Evolutionary conservation across 2,329 filamentous ascomycete genomes (phyloP), one percentile per base, ranked within the genome.

Genomic region (Xylariales sp.): DNA sequence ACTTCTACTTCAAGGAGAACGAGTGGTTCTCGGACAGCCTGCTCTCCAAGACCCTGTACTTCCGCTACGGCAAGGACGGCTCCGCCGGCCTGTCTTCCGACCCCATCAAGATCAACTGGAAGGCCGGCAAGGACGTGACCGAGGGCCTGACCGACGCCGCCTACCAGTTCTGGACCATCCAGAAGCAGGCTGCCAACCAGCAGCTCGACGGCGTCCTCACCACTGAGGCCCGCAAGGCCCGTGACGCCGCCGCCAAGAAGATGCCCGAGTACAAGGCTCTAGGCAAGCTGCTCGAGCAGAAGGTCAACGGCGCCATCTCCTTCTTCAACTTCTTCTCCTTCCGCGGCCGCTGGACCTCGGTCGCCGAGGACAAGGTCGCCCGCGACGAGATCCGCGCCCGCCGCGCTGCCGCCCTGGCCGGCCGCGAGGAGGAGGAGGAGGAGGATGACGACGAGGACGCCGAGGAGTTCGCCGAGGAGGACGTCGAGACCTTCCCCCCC

Each of bases 321-420:
- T 86, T 87, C 67, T 87, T 87, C 57, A 75, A 77, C 35, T 83
- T 81, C 70, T 88, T 88, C 57, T 79, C 74, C 11, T 87, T 78
- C 60, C 74, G 64, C 48, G 79, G 69, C 47, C 62, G 72, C 38
- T 77, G 73, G 52, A 67, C 85, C 43, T 74, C 68, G 31, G 77
- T 75, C 2, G 76, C 81, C 52, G 77, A 85, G 64, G 77, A 71
- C 29, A 66, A 63, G 48, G 64, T 69, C 44, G 78, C 76, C 19
- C 64, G 65, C 52, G 58, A 55, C 21, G 60, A 62, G 40, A 52
- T 55, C 18, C 44, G 40, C 38, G 49, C 52, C 36, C 56, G 40
- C 56, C 52, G 51, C 41, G 41, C 46, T 36, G 50, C 50, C 8
- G 53, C 53, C 6, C 40, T 47, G 29, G 41, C 47, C n/a, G 52